Conservation (phyloP, 1,139 yeast species). For the Insectozyma bohioensis region DNA sequence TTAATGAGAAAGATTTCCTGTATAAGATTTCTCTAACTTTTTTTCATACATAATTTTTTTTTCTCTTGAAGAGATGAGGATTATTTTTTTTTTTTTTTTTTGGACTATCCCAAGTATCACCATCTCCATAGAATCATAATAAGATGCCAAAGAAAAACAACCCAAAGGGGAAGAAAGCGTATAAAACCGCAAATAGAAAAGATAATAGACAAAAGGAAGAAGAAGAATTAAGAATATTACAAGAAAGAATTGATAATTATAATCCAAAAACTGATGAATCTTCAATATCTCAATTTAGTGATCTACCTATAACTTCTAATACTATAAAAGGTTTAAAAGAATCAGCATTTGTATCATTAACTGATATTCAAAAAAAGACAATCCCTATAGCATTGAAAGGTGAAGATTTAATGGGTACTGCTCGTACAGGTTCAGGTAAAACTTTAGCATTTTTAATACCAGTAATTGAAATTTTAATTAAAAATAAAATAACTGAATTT, state of each 20-base stretch:
- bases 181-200: constrained; percentile 13
- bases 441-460: constrained; percentile 92
- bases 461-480: constrained; percentile 66
- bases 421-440: constrained; percentile 96
- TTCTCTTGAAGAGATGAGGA: constrained; percentile 2
- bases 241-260: constrained; percentile 48
- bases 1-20: neutral
- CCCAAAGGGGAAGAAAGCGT: neutral
- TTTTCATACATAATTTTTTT: constrained; percentile 1
- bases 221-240: constrained; percentile 44
- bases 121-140: neutral
- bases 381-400: constrained; percentile 80
- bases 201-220: constrained; percentile 38
- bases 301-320: constrained; percentile 70
- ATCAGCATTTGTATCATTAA: constrained; percentile 68
- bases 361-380: constrained; percentile 83
- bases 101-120: neutral
- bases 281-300: constrained; percentile 46
- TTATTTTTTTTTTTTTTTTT: constrained; percentile 2
- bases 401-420: constrained; percentile 86
- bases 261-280: constrained; percentile 40
- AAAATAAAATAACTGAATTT: constrained; percentile 76
- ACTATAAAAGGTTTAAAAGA: constrained; percentile 75
- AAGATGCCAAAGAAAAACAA: neutral
- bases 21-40: too few relatives aligned